phyloP scores from a whole-genome alignment of 2,329 filamentous ascomycete species.

The Pseudogymnoascus sp. region DNA sequence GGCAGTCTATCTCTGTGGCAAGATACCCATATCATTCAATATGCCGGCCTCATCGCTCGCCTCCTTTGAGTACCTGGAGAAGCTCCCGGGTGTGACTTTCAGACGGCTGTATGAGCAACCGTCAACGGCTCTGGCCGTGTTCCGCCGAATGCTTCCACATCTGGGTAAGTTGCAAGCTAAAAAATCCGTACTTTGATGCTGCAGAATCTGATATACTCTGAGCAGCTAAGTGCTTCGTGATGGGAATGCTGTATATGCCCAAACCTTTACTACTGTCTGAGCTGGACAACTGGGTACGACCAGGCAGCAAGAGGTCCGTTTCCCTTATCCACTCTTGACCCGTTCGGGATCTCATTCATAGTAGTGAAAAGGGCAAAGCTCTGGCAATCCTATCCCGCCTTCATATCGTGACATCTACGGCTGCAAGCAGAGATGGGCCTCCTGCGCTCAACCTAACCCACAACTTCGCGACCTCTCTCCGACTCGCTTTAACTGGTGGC shows the following conservation, averaged over 20 bases:
- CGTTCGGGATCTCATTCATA: constrained; percentile 10
- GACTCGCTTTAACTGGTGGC: constrained; percentile 79
- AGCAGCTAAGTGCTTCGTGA: constrained; percentile 86
- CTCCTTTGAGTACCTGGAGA: constrained; percentile 86
- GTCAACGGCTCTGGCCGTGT: constrained; percentile 89
- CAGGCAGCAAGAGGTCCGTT: constrained; percentile 49
- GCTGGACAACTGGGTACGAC: constrained; percentile 78
- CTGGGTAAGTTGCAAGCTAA: constrained; percentile 50
- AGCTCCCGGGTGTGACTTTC: constrained; percentile 82
- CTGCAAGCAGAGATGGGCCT: constrained; percentile 52
- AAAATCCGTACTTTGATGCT: constrained; percentile 12
- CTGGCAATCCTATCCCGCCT: constrained; percentile 73
- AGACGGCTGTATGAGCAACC: constrained; percentile 90
- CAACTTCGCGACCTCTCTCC: constrained; percentile 76
- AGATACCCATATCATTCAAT: constrained; percentile 13
- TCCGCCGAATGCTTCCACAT: constrained; percentile 92
- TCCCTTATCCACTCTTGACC: constrained; percentile 4
- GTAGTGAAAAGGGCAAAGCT: constrained; percentile 73
- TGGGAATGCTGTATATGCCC: constrained; percentile 88
- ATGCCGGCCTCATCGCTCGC: constrained; percentile 44
- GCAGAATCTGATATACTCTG: constrained; percentile 10
- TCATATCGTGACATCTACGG: constrained; percentile 71
- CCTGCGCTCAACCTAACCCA: constrained; percentile 69
- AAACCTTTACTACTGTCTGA: constrained; percentile 70
- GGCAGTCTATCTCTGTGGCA: neutral